These are phyloP conservation scores for Westerdykella ornata DNA, from an alignment of 2,329 filamentous ascomycete species.

Conservation along the genomic window DNA sequence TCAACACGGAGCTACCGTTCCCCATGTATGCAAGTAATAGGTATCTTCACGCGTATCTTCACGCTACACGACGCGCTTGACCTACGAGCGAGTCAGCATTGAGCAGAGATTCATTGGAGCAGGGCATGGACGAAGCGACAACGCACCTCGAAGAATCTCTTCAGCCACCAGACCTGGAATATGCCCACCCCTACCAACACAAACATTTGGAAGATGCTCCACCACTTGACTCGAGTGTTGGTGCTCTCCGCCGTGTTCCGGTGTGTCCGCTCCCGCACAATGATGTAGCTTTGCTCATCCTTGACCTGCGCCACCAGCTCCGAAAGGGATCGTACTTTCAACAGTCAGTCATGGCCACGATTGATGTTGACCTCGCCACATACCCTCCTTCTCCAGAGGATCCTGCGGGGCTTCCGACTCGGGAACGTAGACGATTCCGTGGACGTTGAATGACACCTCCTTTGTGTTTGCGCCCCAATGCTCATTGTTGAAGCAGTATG, in stretches of 20 bases:
- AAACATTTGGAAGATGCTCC: slow-evolving; percentile 92
- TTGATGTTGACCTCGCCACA: slow-evolving; percentile 15
- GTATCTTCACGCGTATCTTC: no score
- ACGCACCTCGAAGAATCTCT: slow-evolving; percentile 85
- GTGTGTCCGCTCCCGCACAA: slow-evolving; percentile 90
- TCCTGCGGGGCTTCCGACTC: slow-evolving; percentile 79
- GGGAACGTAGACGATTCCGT: slow-evolving; percentile 94
- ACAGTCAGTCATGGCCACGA: slow-evolving; percentile 11
- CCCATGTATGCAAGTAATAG: no score
- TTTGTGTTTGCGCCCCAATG: slow-evolving; percentile 94
- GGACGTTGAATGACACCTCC: slow-evolving; percentile 98
- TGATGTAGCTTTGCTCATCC: slow-evolving; percentile 96
- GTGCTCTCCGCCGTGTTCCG: slow-evolving; percentile 98
- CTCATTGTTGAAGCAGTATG: slow-evolving; percentile 99
- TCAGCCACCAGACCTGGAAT: slow-evolving; percentile 99
- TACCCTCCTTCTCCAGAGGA: slow-evolving; percentile 85
- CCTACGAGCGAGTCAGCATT: no score
- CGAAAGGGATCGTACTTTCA: slow-evolving; percentile 68
- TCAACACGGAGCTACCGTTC: no score
- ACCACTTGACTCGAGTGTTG: slow-evolving; percentile 97
- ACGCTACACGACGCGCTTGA: no score
- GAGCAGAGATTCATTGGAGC: no score
- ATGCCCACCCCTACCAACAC: slow-evolving; percentile 85
- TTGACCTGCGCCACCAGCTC: slow-evolving; percentile 87
- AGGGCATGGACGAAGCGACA: neutral